Evolutionary conservation across 176 grass and related monocot genomes (phyloP).

Genomic region (Thalia dealbata): DNA sequence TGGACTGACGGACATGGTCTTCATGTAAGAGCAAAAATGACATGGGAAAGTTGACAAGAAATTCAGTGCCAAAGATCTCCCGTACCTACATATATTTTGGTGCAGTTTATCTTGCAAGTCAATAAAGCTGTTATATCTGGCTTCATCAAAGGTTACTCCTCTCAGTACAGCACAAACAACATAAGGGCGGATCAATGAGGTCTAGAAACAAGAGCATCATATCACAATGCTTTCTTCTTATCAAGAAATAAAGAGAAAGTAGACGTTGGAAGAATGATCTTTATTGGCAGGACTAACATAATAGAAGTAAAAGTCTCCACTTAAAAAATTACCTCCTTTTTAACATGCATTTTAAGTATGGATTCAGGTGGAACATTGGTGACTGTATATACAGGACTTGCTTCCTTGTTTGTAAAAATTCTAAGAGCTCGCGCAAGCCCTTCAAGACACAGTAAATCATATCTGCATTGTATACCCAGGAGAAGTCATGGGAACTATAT

Average conservation of each 20-base stretch:
- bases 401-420: conserved; percentile 61
- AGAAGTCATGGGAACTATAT: not conserved
- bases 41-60: conserved; percentile 15
- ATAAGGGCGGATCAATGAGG: conserved; percentile 69
- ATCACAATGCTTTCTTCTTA: not conserved
- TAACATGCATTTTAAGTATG: conserved; percentile 71
- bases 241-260: not conserved
- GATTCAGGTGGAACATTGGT: conserved; percentile 32
- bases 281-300: too few species aligned
- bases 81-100: conserved; percentile 97
- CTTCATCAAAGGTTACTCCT: conserved; percentile 86
- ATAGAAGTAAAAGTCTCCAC: too few species aligned
- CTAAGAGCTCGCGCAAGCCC: conserved; percentile 72
- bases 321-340: conserved; percentile 44
- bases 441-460: conserved; percentile 91
- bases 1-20: not conserved
- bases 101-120: conserved; percentile 99
- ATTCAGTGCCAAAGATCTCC: not conserved
- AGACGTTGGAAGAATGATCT: too few species aligned
- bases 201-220: conserved; percentile 33
- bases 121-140: conserved; percentile 94
- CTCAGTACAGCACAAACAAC: conserved; percentile 86
- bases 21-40: not conserved
- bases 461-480: conserved; percentile 33
- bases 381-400: conserved; percentile 47